Evolutionary conservation across 2,329 filamentous ascomycete genomes (phyloP), one percentile per base, ranked within the genome.

Genomic region (Pseudopithomyces chartarum): DNA sequence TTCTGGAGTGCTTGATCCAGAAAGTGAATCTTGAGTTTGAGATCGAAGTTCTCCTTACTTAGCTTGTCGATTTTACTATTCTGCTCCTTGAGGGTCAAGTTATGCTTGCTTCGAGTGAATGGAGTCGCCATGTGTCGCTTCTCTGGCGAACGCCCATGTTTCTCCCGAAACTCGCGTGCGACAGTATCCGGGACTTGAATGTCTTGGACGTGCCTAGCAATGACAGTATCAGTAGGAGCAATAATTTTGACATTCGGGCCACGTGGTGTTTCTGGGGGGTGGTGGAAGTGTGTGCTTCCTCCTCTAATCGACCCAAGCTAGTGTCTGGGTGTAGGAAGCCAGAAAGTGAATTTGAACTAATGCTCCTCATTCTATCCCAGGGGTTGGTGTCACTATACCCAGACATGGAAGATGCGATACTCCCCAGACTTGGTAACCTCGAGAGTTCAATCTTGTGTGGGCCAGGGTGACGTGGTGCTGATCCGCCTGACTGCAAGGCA

Each of bases 1-100:
- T 94, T 95, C 76, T 96, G 92, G 19, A 99, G 80, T 1, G 94
- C 90, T 74, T 98, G 91, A 68, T 94, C 96, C 47, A 99, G 84
- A 71, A 97, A 99, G 82, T 97, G 92, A 52, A 98, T 97, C 76
- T 97, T 97, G 66, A 98, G 84, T 77, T 98, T 98, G 52, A 99
- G 82, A 22, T 92, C 92, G 73, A 98, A 99, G 44, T 99, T 99
- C 75, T 99, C 95, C 78, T 99, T 99, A 58, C 92, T 96, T 2
- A 98, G 83, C 57, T 93, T 88, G 76, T 99, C 95, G 62, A 99
- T 97, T 13, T 94, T 98, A 77, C 90, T 96, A 72, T 94, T 97
- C 76, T 99, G 95, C 76, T 99, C 95, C 75, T 97, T 98, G 39
- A 99, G 80, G 0, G 95, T 98, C 77, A 99, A 70, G 58, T 76